Conservation (phyloP, 2,329 filamentous ascomycete genomes). For the Didymosphaeria variabile region DNA sequence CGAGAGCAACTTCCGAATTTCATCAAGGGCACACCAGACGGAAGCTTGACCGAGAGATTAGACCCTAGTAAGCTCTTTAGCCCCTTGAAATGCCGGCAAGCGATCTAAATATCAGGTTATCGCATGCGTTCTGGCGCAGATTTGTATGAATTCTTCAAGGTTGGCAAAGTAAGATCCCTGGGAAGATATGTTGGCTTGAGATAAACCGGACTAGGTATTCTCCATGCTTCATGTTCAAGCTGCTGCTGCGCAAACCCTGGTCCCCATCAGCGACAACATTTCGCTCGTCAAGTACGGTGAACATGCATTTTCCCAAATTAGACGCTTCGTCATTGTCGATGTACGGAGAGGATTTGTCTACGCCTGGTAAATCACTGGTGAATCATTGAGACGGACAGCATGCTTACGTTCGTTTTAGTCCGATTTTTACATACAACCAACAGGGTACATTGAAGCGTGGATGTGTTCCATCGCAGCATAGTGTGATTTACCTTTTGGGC, state of each 20-base stretch:
- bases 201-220: too few relatives aligned
- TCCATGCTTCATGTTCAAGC: constrained; percentile 33
- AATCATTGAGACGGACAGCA: too few relatives aligned
- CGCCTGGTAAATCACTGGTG: constrained; percentile 20
- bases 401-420: constrained; percentile 34
- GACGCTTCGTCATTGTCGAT: constrained; percentile 37
- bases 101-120: constrained; percentile 24
- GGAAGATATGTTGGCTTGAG: too few relatives aligned
- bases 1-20: background rate
- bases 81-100: background rate
- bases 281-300: constrained; percentile 26
- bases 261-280: constrained; percentile 15
- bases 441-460: constrained; percentile 50
- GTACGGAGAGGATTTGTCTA: constrained; percentile 31
- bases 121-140: constrained; percentile 28
- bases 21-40: constrained; percentile 14
- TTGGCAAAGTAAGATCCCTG: constrained; percentile 22
- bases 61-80: constrained; percentile 14
- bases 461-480: constrained; percentile 48
- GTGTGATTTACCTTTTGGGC: constrained; percentile 44
- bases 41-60: constrained; percentile 17
- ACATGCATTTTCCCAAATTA: constrained; percentile 31
- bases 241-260: constrained; percentile 2
- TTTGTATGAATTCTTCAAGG: constrained; percentile 26
- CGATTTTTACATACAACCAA: constrained; percentile 52